A percentile compares a stretch with the other conserved stretches of the same genome.
Conservation (phyloP, 2,329 filamentous ascomycete species). For the Coniochaeta sp. region DNA sequence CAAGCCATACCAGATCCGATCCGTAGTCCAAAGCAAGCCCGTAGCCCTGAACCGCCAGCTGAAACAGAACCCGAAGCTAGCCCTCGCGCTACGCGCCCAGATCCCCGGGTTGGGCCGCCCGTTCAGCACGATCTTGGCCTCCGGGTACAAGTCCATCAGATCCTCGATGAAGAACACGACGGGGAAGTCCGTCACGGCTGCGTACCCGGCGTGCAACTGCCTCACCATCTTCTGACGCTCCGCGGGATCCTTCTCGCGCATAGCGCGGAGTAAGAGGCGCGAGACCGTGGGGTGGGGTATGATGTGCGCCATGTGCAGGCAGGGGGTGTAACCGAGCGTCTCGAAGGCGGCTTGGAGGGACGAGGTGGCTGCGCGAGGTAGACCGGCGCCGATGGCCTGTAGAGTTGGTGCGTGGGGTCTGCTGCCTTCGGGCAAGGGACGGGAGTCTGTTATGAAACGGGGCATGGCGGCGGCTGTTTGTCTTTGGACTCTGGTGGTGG, state of each 20-base stretch:
- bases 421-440: background rate
- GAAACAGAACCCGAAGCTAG: background rate
- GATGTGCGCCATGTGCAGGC: background rate
- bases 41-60: background rate
- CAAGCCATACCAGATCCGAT: background rate
- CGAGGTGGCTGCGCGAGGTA: background rate
- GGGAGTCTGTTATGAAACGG: background rate
- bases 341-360: background rate
- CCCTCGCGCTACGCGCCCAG: background rate
- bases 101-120: background rate
- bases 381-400: background rate
- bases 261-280: background rate
- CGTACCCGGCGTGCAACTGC: slow-evolving; percentile 10
- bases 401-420: background rate
- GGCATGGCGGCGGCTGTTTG: background rate
- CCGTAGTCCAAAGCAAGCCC: background rate
- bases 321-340: background rate
- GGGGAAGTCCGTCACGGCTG: slow-evolving; percentile 2
- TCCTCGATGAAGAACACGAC: slow-evolving; percentile 23
- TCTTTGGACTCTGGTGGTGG: background rate
- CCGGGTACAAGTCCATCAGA: slow-evolving; percentile 27
- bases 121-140: background rate
- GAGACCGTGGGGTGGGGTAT: background rate
- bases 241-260: slow-evolving; percentile 17
- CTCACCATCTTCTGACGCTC: slow-evolving; percentile 20